These are phyloP conservation scores for Colletotrichum cuscutae DNA, from an alignment of 2,329 filamentous ascomycete genomes.

Conservation along the genomic window DNA sequence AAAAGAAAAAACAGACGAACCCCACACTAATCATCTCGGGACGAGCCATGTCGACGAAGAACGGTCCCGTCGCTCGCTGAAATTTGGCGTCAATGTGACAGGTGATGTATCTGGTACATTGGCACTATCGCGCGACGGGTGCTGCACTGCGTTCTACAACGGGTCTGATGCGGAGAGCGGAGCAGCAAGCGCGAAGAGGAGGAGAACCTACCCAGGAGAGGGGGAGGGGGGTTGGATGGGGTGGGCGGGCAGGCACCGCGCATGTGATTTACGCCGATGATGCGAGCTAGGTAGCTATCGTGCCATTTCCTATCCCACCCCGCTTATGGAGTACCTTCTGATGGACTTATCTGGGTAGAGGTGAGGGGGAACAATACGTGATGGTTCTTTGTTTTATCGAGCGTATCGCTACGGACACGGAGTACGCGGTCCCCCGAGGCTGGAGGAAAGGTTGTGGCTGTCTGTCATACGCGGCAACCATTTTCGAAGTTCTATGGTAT, in stretches of 20 bases:
- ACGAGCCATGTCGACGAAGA: conserved; percentile 12
- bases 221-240: no score
- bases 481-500: neutral
- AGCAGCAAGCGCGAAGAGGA: neutral
- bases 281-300: neutral
- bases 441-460: neutral
- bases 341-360: neutral
- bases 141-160: conserved; percentile 12
- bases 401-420: no score
- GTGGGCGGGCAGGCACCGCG: neutral
- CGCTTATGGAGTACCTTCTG: no score
- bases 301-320: no score
- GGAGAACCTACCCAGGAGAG: neutral
- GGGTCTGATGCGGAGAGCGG: neutral
- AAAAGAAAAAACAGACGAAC: neutral
- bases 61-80: neutral
- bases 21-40: conserved; percentile 5
- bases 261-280: conserved; percentile 21
- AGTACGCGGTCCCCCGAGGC: neutral
- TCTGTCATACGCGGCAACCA: neutral
- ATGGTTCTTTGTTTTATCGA: neutral
- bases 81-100: neutral
- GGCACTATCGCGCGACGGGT: conserved; percentile 11
- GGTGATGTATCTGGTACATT: conserved; percentile 21
- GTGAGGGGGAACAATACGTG: neutral